Evolutionary conservation across 1,139 yeast species (phyloP).

Genomic region (Lodderomyces jiufengensis): DNA sequence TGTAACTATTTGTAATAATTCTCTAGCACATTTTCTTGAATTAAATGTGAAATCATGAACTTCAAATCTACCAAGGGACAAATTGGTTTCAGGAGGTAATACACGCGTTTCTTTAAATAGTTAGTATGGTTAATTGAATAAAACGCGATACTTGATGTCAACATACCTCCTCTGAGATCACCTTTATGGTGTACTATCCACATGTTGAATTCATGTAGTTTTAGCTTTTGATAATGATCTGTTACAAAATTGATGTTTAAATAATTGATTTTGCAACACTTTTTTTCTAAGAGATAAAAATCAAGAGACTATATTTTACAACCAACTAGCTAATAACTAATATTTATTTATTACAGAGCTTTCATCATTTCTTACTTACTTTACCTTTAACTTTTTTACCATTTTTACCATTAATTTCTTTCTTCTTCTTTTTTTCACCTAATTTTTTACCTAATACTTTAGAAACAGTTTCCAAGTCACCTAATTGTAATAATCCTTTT

Average conservation of each 20-base stretch:
- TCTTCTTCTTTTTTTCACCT: slow-evolving; percentile 11
- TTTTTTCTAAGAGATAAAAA: no score
- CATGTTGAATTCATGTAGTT: slow-evolving; percentile 7
- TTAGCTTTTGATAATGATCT: no score
- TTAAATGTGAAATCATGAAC: slow-evolving; percentile 16
- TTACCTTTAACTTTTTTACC: slow-evolving; percentile 10
- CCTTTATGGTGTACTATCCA: slow-evolving; percentile 14
- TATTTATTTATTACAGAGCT: no score
- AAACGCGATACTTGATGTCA: background rate
- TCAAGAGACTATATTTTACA: no score
- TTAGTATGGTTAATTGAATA: slow-evolving; percentile 5
- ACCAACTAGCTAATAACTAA: no score
- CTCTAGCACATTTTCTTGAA: slow-evolving; percentile 26
- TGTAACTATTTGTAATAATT: slow-evolving; percentile 21
- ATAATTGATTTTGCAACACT: background rate
- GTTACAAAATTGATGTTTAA: background rate
- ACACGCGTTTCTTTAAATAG: slow-evolving; percentile 7
- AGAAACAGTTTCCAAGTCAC: slow-evolving; percentile 63
- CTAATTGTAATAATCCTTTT: slow-evolving; percentile 74
- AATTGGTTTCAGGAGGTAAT: slow-evolving; percentile 19
- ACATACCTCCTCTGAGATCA: slow-evolving; percentile 15
- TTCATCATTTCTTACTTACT: background rate
- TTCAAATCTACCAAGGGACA: slow-evolving; percentile 30
- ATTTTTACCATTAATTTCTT: slow-evolving; percentile 12
- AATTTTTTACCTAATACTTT: slow-evolving; percentile 44